Conservation (phyloP, 1,284 basidiomycete genomes). For the Sporisorium reilianum region DNA sequence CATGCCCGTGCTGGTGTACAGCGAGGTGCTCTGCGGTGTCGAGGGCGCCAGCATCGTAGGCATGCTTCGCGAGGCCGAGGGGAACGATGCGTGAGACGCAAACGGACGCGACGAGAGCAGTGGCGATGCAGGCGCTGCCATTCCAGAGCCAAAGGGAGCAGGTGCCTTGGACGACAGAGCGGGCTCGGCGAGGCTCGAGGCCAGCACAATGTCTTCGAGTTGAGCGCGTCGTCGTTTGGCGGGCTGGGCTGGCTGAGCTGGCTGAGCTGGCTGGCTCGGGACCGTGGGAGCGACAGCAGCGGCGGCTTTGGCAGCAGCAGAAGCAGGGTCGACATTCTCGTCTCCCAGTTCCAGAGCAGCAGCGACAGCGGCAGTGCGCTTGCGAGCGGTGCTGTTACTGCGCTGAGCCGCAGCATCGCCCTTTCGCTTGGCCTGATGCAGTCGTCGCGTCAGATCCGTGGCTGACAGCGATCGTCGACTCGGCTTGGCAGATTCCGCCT, state of each 20-base stretch:
- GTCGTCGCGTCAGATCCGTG: conserved; percentile 41
- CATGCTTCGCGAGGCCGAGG: conserved; percentile 23
- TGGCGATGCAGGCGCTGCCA: conserved; percentile 14
- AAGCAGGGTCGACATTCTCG: conserved; percentile 29
- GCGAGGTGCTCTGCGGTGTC: conserved; percentile 22
- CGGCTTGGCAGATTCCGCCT: not conserved
- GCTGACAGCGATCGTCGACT: conserved; percentile 36
- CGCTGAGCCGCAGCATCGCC: conserved; percentile 19
- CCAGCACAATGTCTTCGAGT: conserved; percentile 21
- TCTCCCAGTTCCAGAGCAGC: conserved; percentile 12
- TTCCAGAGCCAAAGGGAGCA: not conserved
- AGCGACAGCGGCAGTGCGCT: conserved; percentile 27
- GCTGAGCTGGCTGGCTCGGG: not conserved
- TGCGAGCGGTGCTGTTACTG: conserved; percentile 13
- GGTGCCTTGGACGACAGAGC: conserved; percentile 1
- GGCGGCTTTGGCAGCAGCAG: conserved; percentile 7
- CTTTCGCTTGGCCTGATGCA: conserved; percentile 44
- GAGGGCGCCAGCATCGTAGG: conserved; percentile 28
- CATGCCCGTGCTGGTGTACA: conserved; percentile 9
- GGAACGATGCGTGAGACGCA: conserved; percentile 28
- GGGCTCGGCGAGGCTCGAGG: conserved; percentile 13
- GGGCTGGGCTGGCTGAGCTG: conserved; percentile 2
- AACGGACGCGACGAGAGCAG: conserved; percentile 44
- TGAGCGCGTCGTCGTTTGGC: conserved; percentile 27
- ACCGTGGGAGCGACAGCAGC: not conserved